A percentile compares a stretch with the other conserved stretches of the same genome.
Conservation (phyloP, 2,329 filamentous ascomycete species). For the Penicillium sclerotigenum region DNA sequence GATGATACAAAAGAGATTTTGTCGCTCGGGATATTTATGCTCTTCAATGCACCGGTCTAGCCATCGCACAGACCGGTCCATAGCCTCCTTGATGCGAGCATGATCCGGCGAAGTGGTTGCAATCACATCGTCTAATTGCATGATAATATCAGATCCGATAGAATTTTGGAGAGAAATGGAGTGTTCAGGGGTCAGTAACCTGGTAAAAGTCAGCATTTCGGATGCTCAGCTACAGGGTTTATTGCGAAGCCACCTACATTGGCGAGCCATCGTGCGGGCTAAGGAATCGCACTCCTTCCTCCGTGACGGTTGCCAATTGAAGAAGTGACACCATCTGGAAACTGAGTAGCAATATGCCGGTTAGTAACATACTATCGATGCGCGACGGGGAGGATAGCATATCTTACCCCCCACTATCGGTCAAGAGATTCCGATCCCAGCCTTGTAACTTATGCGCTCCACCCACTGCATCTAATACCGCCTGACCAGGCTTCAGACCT, state of each 20-base stretch:
- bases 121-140: slow-evolving; percentile 98
- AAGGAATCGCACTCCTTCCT: slow-evolving; percentile 93
- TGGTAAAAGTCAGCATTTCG: slow-evolving; percentile 24
- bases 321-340: slow-evolving; percentile 99
- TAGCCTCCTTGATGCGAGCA: slow-evolving; percentile 85
- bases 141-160: slow-evolving; percentile 97
- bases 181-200: slow-evolving; percentile 91
- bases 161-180: slow-evolving; percentile 94
- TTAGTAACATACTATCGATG: slow-evolving; percentile 1
- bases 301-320: slow-evolving; percentile 88
- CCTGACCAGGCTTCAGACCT: slow-evolving; percentile 89
- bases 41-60: slow-evolving; percentile 90
- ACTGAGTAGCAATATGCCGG: slow-evolving; percentile 45
- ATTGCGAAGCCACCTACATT: slow-evolving; percentile 56
- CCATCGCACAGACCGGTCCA: slow-evolving; percentile 93
- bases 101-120: slow-evolving; percentile 91
- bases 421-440: slow-evolving; percentile 94
- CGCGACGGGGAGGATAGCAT: not conserved
- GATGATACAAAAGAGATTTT: slow-evolving; percentile 98
- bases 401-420: slow-evolving; percentile 56
- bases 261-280: slow-evolving; percentile 91
- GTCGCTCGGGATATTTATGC: slow-evolving; percentile 74
- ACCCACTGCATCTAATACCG: slow-evolving; percentile 78
- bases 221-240: not conserved
- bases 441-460: slow-evolving; percentile 93